Evolutionary conservation across 2,329 filamentous ascomycete species (phyloP).

Genomic region (Elsinoe arachidis): DNA sequence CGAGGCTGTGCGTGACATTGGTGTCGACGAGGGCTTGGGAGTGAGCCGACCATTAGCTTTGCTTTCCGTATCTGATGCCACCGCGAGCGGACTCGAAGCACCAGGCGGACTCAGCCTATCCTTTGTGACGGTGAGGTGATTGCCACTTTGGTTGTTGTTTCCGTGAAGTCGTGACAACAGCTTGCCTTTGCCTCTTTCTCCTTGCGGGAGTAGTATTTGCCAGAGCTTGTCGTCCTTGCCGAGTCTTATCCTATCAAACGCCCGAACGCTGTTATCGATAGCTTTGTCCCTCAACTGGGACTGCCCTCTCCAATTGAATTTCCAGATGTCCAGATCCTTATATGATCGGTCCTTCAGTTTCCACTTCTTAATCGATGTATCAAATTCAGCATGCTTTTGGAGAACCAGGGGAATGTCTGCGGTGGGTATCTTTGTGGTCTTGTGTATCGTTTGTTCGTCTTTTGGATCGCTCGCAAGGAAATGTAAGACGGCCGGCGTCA

Average conservation of each 20-base stretch:
- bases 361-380: constrained; percentile 38
- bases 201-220: constrained; percentile 52
- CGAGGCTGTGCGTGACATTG: constrained; percentile 19
- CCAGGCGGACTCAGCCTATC: constrained; percentile 20
- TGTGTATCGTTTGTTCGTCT: constrained; percentile 39
- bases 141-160: constrained; percentile 4
- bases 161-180: constrained; percentile 52
- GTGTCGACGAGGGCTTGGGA: constrained; percentile 23
- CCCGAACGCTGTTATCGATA: constrained; percentile 53
- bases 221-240: constrained; percentile 53
- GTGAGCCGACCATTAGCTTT: constrained; percentile 16
- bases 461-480: constrained; percentile 47
- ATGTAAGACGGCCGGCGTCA: constrained; percentile 39
- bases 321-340: constrained; percentile 54
- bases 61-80: constrained; percentile 15
- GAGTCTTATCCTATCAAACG: constrained; percentile 54
- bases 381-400: constrained; percentile 43
- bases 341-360: constrained; percentile 50
- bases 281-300: constrained; percentile 49
- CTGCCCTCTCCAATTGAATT: constrained; percentile 47
- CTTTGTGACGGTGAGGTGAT: constrained; percentile 20
- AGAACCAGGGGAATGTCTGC: constrained; percentile 41
- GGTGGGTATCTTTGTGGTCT: constrained; percentile 40
- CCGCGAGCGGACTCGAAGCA: constrained; percentile 23
- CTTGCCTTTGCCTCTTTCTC: constrained; percentile 54